phyloP scores from a whole-genome alignment of 176 grass and related monocot species.

The Tuctoria greenei region DNA sequence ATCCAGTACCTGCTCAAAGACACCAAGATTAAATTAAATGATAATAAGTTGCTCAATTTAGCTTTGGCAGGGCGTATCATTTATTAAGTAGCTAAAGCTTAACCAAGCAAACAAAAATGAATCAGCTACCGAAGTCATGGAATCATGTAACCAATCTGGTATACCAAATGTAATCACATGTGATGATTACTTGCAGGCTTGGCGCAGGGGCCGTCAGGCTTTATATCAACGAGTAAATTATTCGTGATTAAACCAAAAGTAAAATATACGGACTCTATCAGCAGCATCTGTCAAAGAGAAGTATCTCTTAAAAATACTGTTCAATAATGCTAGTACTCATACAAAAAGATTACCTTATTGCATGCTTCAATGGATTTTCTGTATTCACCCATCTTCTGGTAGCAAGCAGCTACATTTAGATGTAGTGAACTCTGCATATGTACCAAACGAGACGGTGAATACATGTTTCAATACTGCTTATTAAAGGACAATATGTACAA shows the following conservation, averaged over 20 bases:
- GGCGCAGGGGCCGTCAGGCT: neutral
- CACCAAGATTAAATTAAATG: neutral
- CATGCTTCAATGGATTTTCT: constrained; percentile 90
- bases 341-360: constrained; percentile 67
- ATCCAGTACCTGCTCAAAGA: constrained; percentile 67
- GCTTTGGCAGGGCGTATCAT: neutral
- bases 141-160: neutral
- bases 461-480: constrained; percentile 9
- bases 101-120: constrained; percentile 14
- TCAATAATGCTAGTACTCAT: neutral
- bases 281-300: constrained; percentile 1
- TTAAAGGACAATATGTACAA: neutral
- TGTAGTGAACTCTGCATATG: constrained; percentile 69
- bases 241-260: neutral
- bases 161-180: neutral
- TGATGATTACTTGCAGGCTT: neutral
- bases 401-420: constrained; percentile 94
- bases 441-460: constrained; percentile 38
- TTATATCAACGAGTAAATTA: neutral
- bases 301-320: neutral
- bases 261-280: neutral
- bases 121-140: neutral
- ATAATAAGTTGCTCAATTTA: neutral
- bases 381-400: constrained; percentile 80
- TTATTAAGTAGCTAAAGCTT: neutral